A percentile compares a stretch with the other conserved stretches of the same genome.
These are phyloP conservation scores for Brassica hybrid DNA, from an alignment of 441 rosid species.

Conservation along the genomic window DNA sequence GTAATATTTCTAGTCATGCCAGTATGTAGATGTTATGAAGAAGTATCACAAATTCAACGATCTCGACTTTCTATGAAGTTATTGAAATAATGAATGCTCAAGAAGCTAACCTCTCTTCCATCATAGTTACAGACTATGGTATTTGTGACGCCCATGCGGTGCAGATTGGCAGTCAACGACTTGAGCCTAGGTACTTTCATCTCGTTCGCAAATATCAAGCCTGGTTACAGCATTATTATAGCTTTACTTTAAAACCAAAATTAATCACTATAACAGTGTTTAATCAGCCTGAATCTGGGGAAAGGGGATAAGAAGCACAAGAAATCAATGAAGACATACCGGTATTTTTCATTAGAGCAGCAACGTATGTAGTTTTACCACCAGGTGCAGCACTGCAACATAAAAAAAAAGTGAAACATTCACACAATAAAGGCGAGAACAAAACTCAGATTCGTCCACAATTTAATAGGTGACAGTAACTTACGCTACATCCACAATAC, in stretches of 20 bases:
- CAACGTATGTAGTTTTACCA: slow-evolving; percentile 88
- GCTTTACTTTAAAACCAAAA: slow-evolving; percentile 1
- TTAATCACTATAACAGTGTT: neutral
- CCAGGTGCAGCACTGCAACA: slow-evolving; percentile 95
- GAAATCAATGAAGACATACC: slow-evolving; percentile 53
- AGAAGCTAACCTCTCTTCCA: slow-evolving; percentile 85
- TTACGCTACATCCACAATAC: slow-evolving; percentile 94
- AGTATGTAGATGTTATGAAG: neutral
- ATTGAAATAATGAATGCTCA: neutral
- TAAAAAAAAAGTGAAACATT: neutral
- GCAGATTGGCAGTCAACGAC: slow-evolving; percentile 92
- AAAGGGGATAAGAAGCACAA: neutral
- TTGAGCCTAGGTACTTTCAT: slow-evolving; percentile 80
- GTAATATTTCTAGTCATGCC: neutral
- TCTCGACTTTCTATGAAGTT: too few relatives aligned
- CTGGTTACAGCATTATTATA: slow-evolving; percentile 48
- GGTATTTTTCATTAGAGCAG: slow-evolving; percentile 90
- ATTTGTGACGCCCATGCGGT: slow-evolving; percentile 96
- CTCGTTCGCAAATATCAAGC: slow-evolving; percentile 91
- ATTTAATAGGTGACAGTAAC: slow-evolving; percentile 39
- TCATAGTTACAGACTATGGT: slow-evolving; percentile 91
- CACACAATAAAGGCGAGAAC: neutral
- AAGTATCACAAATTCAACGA: neutral
- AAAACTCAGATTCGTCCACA: neutral
- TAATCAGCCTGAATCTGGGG: neutral